A percentile compares a stretch with the other conserved stretches of the same genome.
These are phyloP conservation scores for Delonix regia DNA, from an alignment of 306 rosid genomes.

Conservation along the genomic window DNA sequence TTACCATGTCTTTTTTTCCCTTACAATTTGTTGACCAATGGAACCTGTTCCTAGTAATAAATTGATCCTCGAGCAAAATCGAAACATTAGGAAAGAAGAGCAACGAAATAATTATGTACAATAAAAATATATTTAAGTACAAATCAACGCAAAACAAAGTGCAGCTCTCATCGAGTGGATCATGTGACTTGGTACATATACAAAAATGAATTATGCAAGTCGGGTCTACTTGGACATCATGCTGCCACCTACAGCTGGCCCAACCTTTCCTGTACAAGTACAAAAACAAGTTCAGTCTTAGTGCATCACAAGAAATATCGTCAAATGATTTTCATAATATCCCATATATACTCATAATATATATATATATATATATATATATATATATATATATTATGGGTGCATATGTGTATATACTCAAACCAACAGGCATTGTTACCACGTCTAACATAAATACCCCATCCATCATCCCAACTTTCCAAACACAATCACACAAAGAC, in stretches of 20 bases:
- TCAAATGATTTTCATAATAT: background rate
- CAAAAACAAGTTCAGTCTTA: slow-evolving; percentile 27
- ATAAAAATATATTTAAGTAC: slow-evolving; percentile 25
- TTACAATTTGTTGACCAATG: no score
- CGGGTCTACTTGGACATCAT: slow-evolving; percentile 30
- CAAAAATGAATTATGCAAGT: slow-evolving; percentile 26
- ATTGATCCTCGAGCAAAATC: background rate
- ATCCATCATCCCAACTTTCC: background rate
- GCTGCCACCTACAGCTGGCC: slow-evolving; percentile 71
- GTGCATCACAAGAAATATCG: slow-evolving; percentile 4
- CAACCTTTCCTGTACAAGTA: slow-evolving; percentile 76
- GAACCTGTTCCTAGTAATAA: background rate
- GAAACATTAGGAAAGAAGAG: background rate
- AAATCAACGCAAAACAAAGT: slow-evolving; percentile 39
- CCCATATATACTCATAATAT: no score
- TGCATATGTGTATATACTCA: background rate
- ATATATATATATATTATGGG: no score
- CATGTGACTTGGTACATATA: slow-evolving; percentile 28
- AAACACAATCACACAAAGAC: background rate
- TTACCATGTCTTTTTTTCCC: no score
- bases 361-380: no score
- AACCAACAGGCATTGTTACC: slow-evolving; percentile 3
- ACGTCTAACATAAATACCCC: background rate
- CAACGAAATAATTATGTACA: slow-evolving; percentile 23
- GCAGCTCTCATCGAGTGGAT: slow-evolving; percentile 32